phyloP scores from a whole-genome alignment of 192 early-diverging fungal species.

The Mortierella claussenii region DNA sequence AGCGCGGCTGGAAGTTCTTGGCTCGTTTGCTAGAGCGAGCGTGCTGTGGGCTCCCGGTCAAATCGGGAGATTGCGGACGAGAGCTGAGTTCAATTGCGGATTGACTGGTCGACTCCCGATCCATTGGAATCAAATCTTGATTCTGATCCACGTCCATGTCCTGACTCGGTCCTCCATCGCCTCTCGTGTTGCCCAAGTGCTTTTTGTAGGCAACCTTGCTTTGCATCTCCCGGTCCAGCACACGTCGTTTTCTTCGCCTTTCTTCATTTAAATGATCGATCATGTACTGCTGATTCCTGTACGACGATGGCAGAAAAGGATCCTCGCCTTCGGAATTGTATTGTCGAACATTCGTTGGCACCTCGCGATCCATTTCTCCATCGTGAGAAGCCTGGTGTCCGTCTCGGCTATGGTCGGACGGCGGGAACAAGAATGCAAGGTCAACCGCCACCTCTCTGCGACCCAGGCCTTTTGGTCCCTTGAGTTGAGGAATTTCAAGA shows the following conservation, averaged over 20 bases:
- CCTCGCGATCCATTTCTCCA: background rate
- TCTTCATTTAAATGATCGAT: slow-evolving; percentile 44
- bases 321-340: slow-evolving; percentile 3
- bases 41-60: background rate
- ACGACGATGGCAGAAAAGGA: background rate
- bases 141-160: slow-evolving; percentile 21
- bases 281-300: slow-evolving; percentile 27
- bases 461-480: slow-evolving; percentile 11
- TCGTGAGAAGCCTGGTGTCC: background rate
- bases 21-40: background rate
- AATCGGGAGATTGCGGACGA: slow-evolving; percentile 13
- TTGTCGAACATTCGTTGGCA: background rate
- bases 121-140: background rate
- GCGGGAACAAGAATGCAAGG: slow-evolving; percentile 31
- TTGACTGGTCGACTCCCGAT: background rate
- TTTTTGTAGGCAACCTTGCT: slow-evolving; percentile 16
- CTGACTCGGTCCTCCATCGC: background rate
- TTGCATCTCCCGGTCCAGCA: slow-evolving; percentile 38
- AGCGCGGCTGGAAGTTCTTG: slow-evolving; percentile 29
- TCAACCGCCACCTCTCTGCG: slow-evolving; percentile 30
- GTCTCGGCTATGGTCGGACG: background rate
- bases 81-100: background rate
- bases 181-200: slow-evolving; percentile 2
- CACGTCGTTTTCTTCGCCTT: slow-evolving; percentile 20
- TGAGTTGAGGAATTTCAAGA: background rate